Base-by-base conservation (phyloP, 1,284 basidiomycete genomes). In the Paramarasmius palmivorus region DNA sequence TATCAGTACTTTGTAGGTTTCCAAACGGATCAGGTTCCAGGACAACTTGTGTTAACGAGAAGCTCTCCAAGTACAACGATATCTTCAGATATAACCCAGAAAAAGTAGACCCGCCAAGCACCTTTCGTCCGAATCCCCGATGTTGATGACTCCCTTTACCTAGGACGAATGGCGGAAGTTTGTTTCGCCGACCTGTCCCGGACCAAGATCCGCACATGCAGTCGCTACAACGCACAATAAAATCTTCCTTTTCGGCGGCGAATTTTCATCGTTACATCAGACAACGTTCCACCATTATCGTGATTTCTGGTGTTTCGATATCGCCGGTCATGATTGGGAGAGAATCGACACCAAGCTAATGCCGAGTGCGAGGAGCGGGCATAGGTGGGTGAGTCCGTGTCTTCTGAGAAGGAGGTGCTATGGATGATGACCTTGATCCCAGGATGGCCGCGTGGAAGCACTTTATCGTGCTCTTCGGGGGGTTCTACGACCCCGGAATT, bases 361-460 rank as follows among this genome's bases (percentile, higher is more conserved):
- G 15, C 94, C 94, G 0, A 86, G 81, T 40, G 91, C 93, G 2
- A 77, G 95, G 25, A 92, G 89, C 14, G 95, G 95, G 1, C 93
- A 93, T 69, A 76, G 92, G 83, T 89, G 55, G 53, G 76, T 36
- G n/a, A 44, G 38, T 47, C 36, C 10, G 32, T 45, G 9, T 22
- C 12, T 22, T 38, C 25, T 49, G 25, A n/a, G 10, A 7, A 38
- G 10, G 49, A 19, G 32, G 29, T 37, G 32, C 46, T 26, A 44
- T 46, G 6, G 19, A 29, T 25, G 10, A 9, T 23, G 3, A 3
- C 20, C 25, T 3, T 19, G 44, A 12, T 40, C 9, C 2, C 46
- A 89, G 92, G 22, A 95, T 97, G 93, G 88, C 89, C 0, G 78
- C 90, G 56, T 97, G 92, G 92, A 95, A 95, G 64, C 88, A 95